phyloP scores from a whole-genome alignment of 768 basidiomycete species.

The Tephrocybe sp. region DNA sequence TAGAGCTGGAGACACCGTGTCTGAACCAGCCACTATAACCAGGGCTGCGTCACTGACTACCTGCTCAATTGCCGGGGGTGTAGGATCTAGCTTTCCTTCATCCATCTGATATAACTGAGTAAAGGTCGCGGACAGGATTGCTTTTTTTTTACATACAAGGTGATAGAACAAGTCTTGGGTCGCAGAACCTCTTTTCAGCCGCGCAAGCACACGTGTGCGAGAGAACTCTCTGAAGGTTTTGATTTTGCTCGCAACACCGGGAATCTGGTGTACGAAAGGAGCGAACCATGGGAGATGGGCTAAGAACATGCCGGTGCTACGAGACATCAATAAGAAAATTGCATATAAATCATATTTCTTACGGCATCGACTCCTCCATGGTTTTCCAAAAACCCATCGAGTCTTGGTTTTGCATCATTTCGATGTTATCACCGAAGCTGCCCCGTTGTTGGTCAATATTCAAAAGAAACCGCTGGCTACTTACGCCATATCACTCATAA shows the following conservation, averaged over 20 bases:
- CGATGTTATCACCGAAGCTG: slow-evolving; percentile 29
- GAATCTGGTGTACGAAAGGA: slow-evolving; percentile 10
- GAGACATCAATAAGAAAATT: neutral
- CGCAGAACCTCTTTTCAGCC: slow-evolving; percentile 47
- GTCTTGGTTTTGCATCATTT: slow-evolving; percentile 17
- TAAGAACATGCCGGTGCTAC: slow-evolving; percentile 16
- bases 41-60: slow-evolving; percentile 18
- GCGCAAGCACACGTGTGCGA: slow-evolving; percentile 52
- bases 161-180: slow-evolving; percentile 23
- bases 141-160: slow-evolving; percentile 11
- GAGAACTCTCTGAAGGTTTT: slow-evolving; percentile 35
- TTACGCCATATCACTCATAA: slow-evolving; percentile 42
- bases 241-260: slow-evolving; percentile 13
- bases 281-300: slow-evolving; percentile 21
- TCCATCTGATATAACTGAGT: no score
- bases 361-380: slow-evolving; percentile 15
- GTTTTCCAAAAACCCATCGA: slow-evolving; percentile 10
- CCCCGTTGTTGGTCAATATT: neutral
- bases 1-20: slow-evolving; percentile 20
- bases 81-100: slow-evolving; percentile 19
- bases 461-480: neutral
- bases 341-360: neutral
- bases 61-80: slow-evolving; percentile 17
- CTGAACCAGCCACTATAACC: slow-evolving; percentile 21
- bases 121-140: no score